Percentiles rank a stretch among this genome's conserved stretches.
phyloP scores from a whole-genome alignment of 805 yeast genomes.

The Kluyveromyces lactis region DNA sequence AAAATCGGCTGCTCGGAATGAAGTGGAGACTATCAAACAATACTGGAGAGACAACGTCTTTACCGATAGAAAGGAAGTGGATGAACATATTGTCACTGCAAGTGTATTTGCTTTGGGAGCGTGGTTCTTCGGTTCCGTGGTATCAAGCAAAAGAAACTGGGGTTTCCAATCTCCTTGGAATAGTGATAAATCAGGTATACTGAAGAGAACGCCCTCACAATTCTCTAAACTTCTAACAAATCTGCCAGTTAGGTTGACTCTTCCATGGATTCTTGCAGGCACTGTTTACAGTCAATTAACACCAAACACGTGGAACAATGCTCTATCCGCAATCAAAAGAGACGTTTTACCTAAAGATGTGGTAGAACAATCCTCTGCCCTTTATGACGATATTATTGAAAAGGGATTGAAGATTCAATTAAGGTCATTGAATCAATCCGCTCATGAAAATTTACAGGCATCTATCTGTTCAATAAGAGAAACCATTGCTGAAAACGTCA shows the following conservation, averaged over 20 bases:
- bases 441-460: slow-evolving; percentile 11
- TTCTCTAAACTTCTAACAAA: slow-evolving; percentile 14
- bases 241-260: slow-evolving; percentile 19
- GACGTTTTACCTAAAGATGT: slow-evolving; percentile 16
- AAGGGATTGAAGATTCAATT: slow-evolving; percentile 8
- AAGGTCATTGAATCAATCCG: slow-evolving; percentile 2
- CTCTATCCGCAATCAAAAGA: slow-evolving; percentile 9
- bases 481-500: not conserved
- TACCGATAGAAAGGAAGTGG: slow-evolving; percentile 17
- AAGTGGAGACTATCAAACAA: slow-evolving; percentile 8
- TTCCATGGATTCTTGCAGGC: slow-evolving; percentile 19
- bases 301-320: slow-evolving; percentile 21
- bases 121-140: slow-evolving; percentile 21
- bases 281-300: slow-evolving; percentile 15
- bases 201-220: slow-evolving; percentile 9
- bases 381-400: slow-evolving; percentile 9
- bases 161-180: slow-evolving; percentile 8
- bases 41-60: slow-evolving; percentile 16
- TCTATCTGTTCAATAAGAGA: slow-evolving; percentile 8
- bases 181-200: slow-evolving; percentile 6
- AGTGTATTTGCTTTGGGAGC: slow-evolving; percentile 20
- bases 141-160: slow-evolving; percentile 22
- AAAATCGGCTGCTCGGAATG: slow-evolving; percentile 11
- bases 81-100: slow-evolving; percentile 20
- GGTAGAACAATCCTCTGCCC: slow-evolving; percentile 7